These are phyloP conservation scores for Penicillium italicum DNA, from an alignment of 2,329 filamentous ascomycete genomes.

Conservation along the genomic window DNA sequence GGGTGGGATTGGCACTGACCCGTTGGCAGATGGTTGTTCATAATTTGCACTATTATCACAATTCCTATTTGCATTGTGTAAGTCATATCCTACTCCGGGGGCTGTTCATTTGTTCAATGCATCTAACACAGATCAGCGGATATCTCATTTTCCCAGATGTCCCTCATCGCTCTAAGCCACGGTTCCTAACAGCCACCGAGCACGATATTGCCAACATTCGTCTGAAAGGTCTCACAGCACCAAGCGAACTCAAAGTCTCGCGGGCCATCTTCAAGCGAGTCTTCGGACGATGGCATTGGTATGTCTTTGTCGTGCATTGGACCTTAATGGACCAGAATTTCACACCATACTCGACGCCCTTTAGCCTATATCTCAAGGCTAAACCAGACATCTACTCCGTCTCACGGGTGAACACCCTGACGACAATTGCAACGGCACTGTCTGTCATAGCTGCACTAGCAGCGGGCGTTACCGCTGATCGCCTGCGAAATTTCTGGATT, in stretches of 20 bases:
- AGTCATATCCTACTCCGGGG: not conserved
- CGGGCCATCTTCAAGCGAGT: slow-evolving; percentile 38
- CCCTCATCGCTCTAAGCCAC: slow-evolving; percentile 25
- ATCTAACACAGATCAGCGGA: slow-evolving; percentile 4
- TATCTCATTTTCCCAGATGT: slow-evolving; percentile 32
- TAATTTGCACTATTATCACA: slow-evolving; percentile 28
- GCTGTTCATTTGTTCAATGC: not conserved
- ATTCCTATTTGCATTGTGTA: slow-evolving; percentile 17
- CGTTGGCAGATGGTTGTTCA: slow-evolving; percentile 28
- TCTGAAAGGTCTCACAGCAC: slow-evolving; percentile 25
- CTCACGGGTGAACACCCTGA: slow-evolving; percentile 42
- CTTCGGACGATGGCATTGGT: slow-evolving; percentile 41
- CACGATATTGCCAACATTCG: slow-evolving; percentile 18
- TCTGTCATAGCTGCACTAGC: slow-evolving; percentile 37
- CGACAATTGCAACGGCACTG: slow-evolving; percentile 41
- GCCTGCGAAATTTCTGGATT: slow-evolving; percentile 36
- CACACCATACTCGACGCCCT: slow-evolving; percentile 34
- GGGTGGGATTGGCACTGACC: not conserved
- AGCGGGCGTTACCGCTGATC: slow-evolving; percentile 35
- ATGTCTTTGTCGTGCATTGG: slow-evolving; percentile 41
- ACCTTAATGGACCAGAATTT: slow-evolving; percentile 40
- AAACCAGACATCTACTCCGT: slow-evolving; percentile 39
- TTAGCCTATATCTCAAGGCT: slow-evolving; percentile 43
- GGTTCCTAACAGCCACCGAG: slow-evolving; percentile 9
- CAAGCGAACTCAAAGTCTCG: slow-evolving; percentile 32